Evolutionary conservation across 2,329 filamentous ascomycete species (phyloP).

Genomic region (Clathrospora elynae): DNA sequence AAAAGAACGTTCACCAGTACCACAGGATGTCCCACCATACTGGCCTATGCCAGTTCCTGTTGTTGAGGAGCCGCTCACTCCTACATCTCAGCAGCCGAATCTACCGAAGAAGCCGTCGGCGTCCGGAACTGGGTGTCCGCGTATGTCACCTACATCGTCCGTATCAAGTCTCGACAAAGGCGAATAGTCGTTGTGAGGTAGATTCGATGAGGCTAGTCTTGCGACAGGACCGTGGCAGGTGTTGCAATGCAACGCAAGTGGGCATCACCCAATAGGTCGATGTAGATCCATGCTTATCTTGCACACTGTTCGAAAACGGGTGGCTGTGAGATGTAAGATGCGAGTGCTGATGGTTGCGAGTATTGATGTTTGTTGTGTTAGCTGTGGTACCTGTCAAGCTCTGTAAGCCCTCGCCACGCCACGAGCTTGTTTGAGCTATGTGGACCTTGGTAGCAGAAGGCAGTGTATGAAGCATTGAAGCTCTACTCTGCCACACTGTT

Average conservation of each 20-base stretch:
- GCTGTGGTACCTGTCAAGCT: too few relatives aligned
- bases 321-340: too few relatives aligned
- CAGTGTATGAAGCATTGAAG: too few relatives aligned
- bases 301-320: too few relatives aligned
- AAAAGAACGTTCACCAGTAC: neutral
- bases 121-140: conserved; percentile 2
- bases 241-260: neutral
- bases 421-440: too few relatives aligned
- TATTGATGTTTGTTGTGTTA: too few relatives aligned
- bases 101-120: conserved; percentile 1
- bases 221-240: conserved; percentile 4
- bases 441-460: too few relatives aligned
- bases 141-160: conserved; percentile 10
- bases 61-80: conserved; percentile 6
- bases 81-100: neutral
- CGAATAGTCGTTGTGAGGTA: neutral
- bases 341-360: too few relatives aligned
- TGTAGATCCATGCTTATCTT: too few relatives aligned
- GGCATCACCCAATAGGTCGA: too few relatives aligned
- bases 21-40: conserved; percentile 2
- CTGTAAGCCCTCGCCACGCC: too few relatives aligned
- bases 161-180: conserved; percentile 17
- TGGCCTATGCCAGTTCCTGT: conserved; percentile 6
- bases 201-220: conserved; percentile 4
- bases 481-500: too few relatives aligned